A percentile compares a stretch with the other conserved stretches of the same genome.
Evolutionary conservation across 2,329 filamentous ascomycete genomes (phyloP).

Genomic region (Botryotinia narcissicola): DNA sequence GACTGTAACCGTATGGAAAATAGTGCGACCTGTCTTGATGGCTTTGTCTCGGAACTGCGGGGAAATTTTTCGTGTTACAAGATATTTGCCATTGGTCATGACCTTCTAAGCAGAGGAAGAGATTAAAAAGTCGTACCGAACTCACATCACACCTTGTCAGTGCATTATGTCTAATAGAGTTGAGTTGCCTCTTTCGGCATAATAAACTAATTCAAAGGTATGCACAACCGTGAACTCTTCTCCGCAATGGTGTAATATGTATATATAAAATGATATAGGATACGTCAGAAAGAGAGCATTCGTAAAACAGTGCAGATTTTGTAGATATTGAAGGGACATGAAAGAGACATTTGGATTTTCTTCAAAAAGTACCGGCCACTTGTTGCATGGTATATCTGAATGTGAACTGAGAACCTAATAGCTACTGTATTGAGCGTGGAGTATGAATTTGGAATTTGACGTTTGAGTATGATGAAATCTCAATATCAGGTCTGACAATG

Average conservation of each 20-base stretch:
- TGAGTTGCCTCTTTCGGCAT: background rate
- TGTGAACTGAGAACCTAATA: background rate
- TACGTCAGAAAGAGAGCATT: background rate
- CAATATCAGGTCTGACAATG: background rate
- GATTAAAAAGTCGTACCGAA: rapidly evolving
- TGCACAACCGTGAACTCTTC: background rate
- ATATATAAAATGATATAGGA: background rate
- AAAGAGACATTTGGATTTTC: background rate
- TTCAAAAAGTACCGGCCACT: background rate
- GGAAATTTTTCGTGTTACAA: background rate
- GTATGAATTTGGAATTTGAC: no score
- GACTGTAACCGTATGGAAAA: background rate
- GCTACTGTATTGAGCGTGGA: background rate
- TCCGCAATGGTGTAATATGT: background rate
- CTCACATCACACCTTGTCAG: background rate
- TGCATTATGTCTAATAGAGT: background rate
- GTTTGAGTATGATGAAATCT: background rate
- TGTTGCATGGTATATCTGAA: background rate
- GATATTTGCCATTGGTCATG: background rate
- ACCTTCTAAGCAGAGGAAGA: background rate
- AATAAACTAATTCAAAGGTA: background rate
- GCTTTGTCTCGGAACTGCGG: background rate
- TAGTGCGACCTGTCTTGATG: background rate
- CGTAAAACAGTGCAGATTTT: background rate
- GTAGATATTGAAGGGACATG: background rate